Evolutionary conservation across 2,329 filamentous ascomycete species (phyloP), one percentile per base, ranked within the genome.

Genomic region (Phialophora expanda): DNA sequence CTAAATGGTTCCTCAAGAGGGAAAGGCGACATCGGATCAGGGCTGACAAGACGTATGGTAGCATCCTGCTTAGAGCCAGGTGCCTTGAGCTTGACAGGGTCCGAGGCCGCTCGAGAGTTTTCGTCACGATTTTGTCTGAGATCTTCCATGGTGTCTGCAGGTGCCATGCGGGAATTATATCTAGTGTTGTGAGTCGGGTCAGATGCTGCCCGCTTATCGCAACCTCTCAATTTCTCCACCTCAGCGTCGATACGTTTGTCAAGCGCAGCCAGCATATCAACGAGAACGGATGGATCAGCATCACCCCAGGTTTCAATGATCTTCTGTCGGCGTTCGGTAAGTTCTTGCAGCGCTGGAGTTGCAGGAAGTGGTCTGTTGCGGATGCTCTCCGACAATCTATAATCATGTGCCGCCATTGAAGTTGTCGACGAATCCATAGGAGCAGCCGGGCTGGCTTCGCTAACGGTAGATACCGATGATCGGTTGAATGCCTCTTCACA

Each of bases 401-500:
- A 56, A 24, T 76, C 75, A 8, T 76, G 75, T 24, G 77, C 73
- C 26, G 76, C 81, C 38, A 79, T 73, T 6, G 80, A 80, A 22
- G 79, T 81, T 5, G 83, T 81, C 30, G 85, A 85, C 2, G 85
- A 86, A 3, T 75, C 74, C 20, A 79, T 78, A 0, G 82, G 83
- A 3, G 79, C 79, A 28, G 78, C 51, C 46, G 65, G 72, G 62
- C 65, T 72, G 34, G 56, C 64, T 28, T 74, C 76, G 58, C 82
- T 86, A 17, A 51, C 66, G 1, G 85, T 84, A 53, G 81, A 82
- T 24, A 84, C 77, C 0, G 83, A 89, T 62, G 80, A 84, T 71
- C 90, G 88, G 74, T 92, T 93, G 80, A 98, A 97, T 1, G 93
- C 93, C 73, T 95, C 91, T 74, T 98, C 93, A 74, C 93, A 96